These are phyloP conservation scores for Macrotyloma uniflorum DNA, from an alignment of 306 rosid genomes.

Conservation along the genomic window DNA sequence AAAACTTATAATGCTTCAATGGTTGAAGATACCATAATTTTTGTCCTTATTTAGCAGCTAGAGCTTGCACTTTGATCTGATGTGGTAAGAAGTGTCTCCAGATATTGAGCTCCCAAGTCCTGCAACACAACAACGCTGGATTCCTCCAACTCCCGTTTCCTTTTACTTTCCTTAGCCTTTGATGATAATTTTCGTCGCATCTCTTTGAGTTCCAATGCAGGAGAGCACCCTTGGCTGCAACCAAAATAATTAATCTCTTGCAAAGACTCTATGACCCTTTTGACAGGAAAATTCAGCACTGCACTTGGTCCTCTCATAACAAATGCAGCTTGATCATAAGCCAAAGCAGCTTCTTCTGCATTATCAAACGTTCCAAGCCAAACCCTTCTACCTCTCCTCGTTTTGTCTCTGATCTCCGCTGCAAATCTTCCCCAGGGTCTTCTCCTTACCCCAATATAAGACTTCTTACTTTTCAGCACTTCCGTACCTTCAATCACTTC, in stretches of 20 bases:
- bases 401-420: slow-evolving; percentile 73
- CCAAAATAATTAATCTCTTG: slow-evolving; percentile 19
- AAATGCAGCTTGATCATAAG: slow-evolving; percentile 79
- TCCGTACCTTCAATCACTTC: neutral
- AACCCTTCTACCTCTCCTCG: slow-evolving; percentile 60
- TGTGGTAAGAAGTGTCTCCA: slow-evolving; percentile 50
- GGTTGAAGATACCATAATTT: neutral
- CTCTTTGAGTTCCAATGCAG: slow-evolving; percentile 54
- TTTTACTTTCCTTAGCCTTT: slow-evolving; percentile 4
- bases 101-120: slow-evolving; percentile 59
- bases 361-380: slow-evolving; percentile 79
- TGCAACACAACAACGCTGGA: slow-evolving; percentile 33
- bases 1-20: neutral
- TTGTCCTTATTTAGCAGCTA: neutral
- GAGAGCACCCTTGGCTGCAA: slow-evolving; percentile 46
- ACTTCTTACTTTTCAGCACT: neutral
- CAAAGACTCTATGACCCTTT: slow-evolving; percentile 16
- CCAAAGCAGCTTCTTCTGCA: slow-evolving; percentile 70
- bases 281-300: slow-evolving; percentile 42
- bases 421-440: slow-evolving; percentile 81
- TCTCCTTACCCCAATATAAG: slow-evolving; percentile 55
- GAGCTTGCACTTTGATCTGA: neutral
- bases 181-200: slow-evolving; percentile 10
- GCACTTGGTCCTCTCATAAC: slow-evolving; percentile 40
- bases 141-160: slow-evolving; percentile 20